Conservation (phyloP, 225 moss, liverwort and hornwort genomes). For the Polytrichum formosum region DNA sequence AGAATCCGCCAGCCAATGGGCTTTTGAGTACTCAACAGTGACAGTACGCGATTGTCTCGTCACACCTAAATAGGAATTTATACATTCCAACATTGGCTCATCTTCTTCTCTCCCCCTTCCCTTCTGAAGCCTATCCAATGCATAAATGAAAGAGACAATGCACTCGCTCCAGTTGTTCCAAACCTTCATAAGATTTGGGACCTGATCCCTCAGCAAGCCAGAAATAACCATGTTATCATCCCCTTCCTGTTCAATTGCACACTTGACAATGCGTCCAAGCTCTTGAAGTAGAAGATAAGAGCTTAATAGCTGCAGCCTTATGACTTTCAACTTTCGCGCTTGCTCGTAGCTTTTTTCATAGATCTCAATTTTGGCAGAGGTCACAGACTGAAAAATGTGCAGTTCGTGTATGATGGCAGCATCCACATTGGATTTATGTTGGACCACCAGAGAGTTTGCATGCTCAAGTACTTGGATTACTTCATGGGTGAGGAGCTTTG, state of each 20-base stretch:
- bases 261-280: neutral
- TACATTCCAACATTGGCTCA: constrained; percentile 27
- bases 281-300: constrained; percentile 9
- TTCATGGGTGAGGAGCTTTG: constrained; percentile 13
- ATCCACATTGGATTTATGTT: constrained; percentile 1
- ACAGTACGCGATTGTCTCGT: constrained; percentile 18
- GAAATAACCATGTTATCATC: neutral
- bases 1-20: constrained; percentile 21
- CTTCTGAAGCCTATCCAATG: constrained; percentile 23
- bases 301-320: constrained; percentile 31
- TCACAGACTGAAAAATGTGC: constrained; percentile 12
- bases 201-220: constrained; percentile 1
- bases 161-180: constrained; percentile 35
- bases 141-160: constrained; percentile 19
- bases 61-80: constrained; percentile 28
- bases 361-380: neutral
- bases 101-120: constrained; percentile 39
- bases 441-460: constrained; percentile 17
- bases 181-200: constrained; percentile 17
- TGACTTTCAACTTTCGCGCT: constrained; percentile 5
- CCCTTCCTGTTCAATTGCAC: neutral
- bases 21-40: constrained; percentile 15
- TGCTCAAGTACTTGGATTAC: constrained; percentile 17
- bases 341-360: constrained; percentile 12
- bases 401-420: constrained; percentile 23